Evolutionary conservation across 495 filamentous ascomycete genomes (phyloP).

Genomic region (Bryoglossum gracile): DNA sequence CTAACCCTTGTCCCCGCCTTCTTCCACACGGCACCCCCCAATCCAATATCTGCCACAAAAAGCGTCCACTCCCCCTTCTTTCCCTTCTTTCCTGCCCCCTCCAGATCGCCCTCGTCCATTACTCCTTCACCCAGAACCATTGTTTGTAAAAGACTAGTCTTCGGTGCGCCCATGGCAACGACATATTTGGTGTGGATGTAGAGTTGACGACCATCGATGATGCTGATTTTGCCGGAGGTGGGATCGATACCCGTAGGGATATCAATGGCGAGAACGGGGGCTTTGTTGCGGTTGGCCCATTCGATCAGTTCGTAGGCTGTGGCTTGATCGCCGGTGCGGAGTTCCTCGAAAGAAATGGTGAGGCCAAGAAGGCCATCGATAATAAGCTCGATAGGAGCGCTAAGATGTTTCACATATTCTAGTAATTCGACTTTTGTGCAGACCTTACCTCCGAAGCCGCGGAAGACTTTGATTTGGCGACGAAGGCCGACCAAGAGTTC

Average conservation of each 20-base stretch:
- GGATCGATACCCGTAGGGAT: constrained; percentile 83
- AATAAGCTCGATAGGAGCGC: constrained; percentile 60
- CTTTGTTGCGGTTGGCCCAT: constrained; percentile 78
- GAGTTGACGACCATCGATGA: constrained; percentile 59
- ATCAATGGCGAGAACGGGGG: constrained; percentile 73
- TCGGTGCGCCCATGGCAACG: constrained; percentile 76
- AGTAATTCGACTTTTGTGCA: constrained; percentile 48
- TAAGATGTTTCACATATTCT: constrained; percentile 34
- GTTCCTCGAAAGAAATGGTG: constrained; percentile 74
- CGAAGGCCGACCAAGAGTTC: constrained; percentile 67
- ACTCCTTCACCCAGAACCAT: constrained; percentile 51
- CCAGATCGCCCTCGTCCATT: constrained; percentile 31
- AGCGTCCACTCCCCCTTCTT: constrained; percentile 61
- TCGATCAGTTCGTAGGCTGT: constrained; percentile 75
- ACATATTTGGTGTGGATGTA: constrained; percentile 70
- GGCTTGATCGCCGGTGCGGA: constrained; percentile 73
- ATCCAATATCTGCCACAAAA: constrained; percentile 77
- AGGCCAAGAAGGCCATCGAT: constrained; percentile 84
- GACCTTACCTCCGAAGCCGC: constrained; percentile 67
- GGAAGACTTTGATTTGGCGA: constrained; percentile 68
- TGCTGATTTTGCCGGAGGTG: constrained; percentile 52
- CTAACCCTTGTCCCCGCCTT: constrained; percentile 74
- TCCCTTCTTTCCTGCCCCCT: too few species aligned
- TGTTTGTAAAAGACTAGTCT: constrained; percentile 70
- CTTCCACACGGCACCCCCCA: constrained; percentile 74